Evolutionary conservation across 2,329 filamentous ascomycete genomes (phyloP), one percentile per base, ranked within the genome.

Genomic region (Fusarium penzigii): DNA sequence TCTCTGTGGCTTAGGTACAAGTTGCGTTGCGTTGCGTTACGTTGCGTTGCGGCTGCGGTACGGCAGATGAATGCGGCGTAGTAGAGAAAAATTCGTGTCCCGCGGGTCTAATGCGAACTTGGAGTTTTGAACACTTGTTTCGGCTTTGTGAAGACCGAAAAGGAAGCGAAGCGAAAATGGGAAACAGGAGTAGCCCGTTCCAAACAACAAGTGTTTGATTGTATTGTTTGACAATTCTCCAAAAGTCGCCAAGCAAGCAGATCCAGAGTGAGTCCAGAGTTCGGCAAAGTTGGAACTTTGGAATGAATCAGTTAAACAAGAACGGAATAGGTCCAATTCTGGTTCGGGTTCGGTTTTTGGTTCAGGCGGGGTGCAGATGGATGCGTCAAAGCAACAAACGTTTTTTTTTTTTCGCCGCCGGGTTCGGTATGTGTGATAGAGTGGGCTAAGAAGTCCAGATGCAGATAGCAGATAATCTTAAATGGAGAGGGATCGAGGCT

Each of bases 401-500:
- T 49, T 34, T 38, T 32, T 39, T 36, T 38, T 40, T n/a, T 25
- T 36, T 44, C 34, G 17, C 29, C 13, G 44, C 44, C 44, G 44
- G 44, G 44, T 45, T 34, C 25, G 44, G 46, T 29, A 34, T 8
- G 11, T 20, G 44, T 32, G 16, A 38, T 16, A 5, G 44, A 25
- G 17, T 32, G 17, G 38, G 20, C 36, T 39, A 17, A 7, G 12
- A 14, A 36, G 39, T 43, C 32, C 42, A 40, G 48, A 46, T 50
- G 10, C 44, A 47, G 43, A 29, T 20, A 44, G 52, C 52, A 61
- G 52, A 39, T 43, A 41, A n/a, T n/a, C n/a, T n/a, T n/a, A n/a
- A n/a, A n/a, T n/a, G n/a, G n/a, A n/a, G n/a, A n/a, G n/a, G n/a
- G 51, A 41, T 61, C 59, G 60, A 63, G 59, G 48, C 59, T 56